Base-by-base conservation (phyloP, 2,329 filamentous ascomycete genomes). In the Pseudogymnoascus sp. region DNA sequence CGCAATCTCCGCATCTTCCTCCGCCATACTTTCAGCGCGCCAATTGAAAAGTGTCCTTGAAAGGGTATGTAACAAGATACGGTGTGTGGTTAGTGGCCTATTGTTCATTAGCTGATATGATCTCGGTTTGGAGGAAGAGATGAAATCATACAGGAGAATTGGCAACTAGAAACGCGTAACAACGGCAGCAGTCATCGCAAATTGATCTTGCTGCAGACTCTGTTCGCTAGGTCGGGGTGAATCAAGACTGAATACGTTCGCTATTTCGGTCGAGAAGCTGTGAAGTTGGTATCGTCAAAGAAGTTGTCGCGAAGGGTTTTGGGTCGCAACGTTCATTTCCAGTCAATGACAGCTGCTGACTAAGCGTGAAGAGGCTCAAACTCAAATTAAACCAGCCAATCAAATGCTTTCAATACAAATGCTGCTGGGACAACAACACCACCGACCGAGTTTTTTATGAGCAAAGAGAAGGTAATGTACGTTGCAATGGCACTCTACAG, bases 1-100 rank as follows among this genome's bases (percentile, higher is more conserved):
- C 71, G 72, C 72, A 70, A 74, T 73, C 65, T 74, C 72, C 66
- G 68, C 71, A 66, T 72, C 72, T 67, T 73, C 72, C 71, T 72
- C 72, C 69, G 70, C 68, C 72, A 73, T 73, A 61, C 59, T 71
- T 53, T 53, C 24, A 31, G 46, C 26, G 14, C 2, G 50, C 50
- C 28, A 56, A 33, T 56, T 56, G 10, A 56, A 22, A 56, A n/a
- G 11, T 33, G 28, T 33, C 16, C 50, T 56, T 14, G 50, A 35
- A 56, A 56, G n/a, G 50, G 50, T 56, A 19, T 35, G 28, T 19
- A 19, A 19, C 11, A 19, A 12, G 26, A 33, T 56, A 33, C 26
- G 50, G 50, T 33, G n/a, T 19, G n/a, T 56, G 16, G 50, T 56
- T 56, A 19, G 26, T 5, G 26, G 16, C 28, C 50, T 56, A 19